Evolutionary conservation across 176 grass and related monocot species (phyloP).

Genomic region (Cocos nucifera): DNA sequence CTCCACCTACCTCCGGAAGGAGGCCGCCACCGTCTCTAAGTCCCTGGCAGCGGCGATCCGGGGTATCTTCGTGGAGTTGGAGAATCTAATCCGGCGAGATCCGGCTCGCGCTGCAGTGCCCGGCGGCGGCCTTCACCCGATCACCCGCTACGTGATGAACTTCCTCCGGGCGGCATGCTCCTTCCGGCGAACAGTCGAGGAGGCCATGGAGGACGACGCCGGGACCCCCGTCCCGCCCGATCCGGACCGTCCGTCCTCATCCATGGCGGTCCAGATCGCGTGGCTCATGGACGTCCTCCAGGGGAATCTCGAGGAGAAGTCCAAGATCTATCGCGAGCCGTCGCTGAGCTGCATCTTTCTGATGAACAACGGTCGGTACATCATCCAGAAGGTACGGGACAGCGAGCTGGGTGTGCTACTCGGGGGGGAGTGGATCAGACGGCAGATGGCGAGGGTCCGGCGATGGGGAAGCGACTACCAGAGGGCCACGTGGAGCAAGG

Average conservation of each 20-base stretch:
- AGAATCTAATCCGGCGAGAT: conserved; percentile 32
- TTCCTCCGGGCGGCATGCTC: conserved; percentile 32
- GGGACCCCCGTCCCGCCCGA: conserved; percentile 4
- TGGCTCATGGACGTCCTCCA: conserved; percentile 40
- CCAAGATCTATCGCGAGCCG: conserved; percentile 28
- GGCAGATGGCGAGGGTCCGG: conserved; percentile 22
- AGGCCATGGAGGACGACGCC: conserved; percentile 25
- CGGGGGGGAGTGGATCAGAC: conserved; percentile 34
- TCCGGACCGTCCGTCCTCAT: conserved; percentile 31
- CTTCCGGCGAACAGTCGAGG: conserved; percentile 40
- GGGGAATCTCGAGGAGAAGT: conserved; percentile 36
- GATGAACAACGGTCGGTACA: conserved; percentile 38
- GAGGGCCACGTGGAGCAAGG: conserved; percentile 29
- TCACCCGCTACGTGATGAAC: conserved; percentile 57
- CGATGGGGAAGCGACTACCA: conserved; percentile 30
- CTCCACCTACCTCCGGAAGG: conserved; percentile 15
- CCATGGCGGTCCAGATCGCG: conserved; percentile 20
- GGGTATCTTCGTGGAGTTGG: conserved; percentile 33
- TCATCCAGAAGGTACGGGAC: conserved; percentile 29
- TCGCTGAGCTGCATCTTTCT: conserved; percentile 30
- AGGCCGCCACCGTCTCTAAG: conserved; percentile 16
- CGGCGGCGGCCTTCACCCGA: conserved; percentile 40
- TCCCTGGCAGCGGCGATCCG: conserved; percentile 34
- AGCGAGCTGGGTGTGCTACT: conserved; percentile 31
- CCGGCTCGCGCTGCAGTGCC: conserved; percentile 16